Evolutionary conservation across 257 asterid genomes (phyloP).

Genomic region (Scutellaria baicalensis): DNA sequence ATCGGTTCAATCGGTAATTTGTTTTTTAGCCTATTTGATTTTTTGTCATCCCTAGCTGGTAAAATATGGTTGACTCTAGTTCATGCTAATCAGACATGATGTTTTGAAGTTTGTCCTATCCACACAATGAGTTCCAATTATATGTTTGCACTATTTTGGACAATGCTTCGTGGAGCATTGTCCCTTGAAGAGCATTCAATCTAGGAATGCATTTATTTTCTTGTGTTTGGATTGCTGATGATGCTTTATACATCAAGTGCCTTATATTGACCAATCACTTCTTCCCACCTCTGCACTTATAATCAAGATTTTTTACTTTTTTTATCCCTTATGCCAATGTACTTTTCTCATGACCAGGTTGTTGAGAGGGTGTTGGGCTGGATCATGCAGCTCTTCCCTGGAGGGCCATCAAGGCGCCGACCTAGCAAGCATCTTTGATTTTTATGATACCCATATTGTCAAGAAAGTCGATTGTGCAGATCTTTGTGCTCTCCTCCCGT

Average conservation of each 20-base stretch:
- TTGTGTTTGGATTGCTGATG: too few relatives aligned
- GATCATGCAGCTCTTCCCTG: conserved; percentile 97
- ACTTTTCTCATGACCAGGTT: conserved; percentile 43
- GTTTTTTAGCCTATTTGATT: background rate
- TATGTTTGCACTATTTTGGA: background rate
- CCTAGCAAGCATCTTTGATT: conserved; percentile 67
- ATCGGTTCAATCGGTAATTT: background rate
- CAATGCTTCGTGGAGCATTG: background rate
- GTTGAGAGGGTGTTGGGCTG: conserved; percentile 95
- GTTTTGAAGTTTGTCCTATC: background rate
- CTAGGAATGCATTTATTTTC: too few relatives aligned
- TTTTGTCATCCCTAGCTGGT: background rate
- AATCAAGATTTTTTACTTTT: background rate
- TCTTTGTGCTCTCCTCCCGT: conserved; percentile 21
- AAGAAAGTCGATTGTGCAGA: conserved; percentile 21
- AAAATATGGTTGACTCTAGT: background rate
- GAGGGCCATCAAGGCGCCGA: conserved; percentile 83
- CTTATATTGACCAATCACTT: background rate
- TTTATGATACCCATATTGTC: background rate
- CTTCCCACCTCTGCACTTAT: background rate
- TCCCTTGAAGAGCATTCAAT: too few relatives aligned
- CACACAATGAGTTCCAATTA: background rate
- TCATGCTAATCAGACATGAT: background rate
- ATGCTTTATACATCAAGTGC: background rate
- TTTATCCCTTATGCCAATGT: background rate